These are phyloP conservation scores for Saccharomycopsis selenospora DNA, from an alignment of 805 yeast genomes.

Conservation along the genomic window DNA sequence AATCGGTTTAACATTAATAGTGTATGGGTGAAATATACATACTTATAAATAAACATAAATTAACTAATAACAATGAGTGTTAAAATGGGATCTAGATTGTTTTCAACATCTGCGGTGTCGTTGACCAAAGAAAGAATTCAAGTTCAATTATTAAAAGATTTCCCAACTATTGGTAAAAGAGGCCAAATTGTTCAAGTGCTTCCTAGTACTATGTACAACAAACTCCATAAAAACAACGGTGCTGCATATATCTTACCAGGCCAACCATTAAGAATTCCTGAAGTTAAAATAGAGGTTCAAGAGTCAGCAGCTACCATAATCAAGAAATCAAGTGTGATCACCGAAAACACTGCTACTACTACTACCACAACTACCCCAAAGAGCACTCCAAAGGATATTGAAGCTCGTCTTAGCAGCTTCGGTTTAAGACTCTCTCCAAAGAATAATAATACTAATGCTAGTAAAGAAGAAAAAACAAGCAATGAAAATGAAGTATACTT, in stretches of 20 bases:
- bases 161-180: conserved; percentile 49
- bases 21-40: no score
- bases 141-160: conserved; percentile 70
- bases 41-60: no score
- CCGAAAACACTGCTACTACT: neutral
- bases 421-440: conserved; percentile 1
- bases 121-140: conserved; percentile 38
- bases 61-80: no score
- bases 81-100: no score
- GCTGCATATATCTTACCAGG: conserved; percentile 55
- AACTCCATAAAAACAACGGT: conserved; percentile 59
- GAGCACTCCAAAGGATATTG: neutral
- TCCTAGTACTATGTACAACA: conserved; percentile 79
- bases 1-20: no score
- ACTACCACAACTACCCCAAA: neutral
- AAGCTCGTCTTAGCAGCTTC: neutral
- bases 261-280: conserved; percentile 18
- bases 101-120: conserved; percentile 1
- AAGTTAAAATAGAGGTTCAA: conserved; percentile 4
- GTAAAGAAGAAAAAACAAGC: neutral
- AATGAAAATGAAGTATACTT: conserved; percentile 4
- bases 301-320: neutral
- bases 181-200: conserved; percentile 73
- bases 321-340: neutral
- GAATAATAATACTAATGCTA: neutral